Evolutionary conservation across 2,329 filamentous ascomycete genomes (phyloP).

Genomic region (Tolypocladium amazonense): DNA sequence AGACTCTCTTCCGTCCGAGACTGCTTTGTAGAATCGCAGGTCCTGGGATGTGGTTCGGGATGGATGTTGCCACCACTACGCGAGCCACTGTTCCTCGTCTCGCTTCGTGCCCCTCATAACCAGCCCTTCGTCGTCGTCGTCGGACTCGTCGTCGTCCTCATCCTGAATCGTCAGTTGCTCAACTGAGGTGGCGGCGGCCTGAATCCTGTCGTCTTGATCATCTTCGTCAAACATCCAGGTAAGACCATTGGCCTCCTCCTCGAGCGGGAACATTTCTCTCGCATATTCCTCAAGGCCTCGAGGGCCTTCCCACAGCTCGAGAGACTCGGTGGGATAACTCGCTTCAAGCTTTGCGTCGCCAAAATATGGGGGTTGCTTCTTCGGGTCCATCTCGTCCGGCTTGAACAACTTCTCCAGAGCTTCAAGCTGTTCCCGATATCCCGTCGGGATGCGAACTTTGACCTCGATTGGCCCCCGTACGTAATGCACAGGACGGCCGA

Average conservation of each 20-base stretch:
- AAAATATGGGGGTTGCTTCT: constrained; percentile 54
- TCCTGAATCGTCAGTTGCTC: constrained; percentile 30
- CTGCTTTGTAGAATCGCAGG: background rate
- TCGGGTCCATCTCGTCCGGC: constrained; percentile 36
- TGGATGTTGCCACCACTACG: constrained; percentile 19
- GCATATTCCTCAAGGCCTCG: constrained; percentile 91
- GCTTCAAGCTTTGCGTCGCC: constrained; percentile 45
- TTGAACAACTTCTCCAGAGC: constrained; percentile 51
- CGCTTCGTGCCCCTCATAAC: constrained; percentile 47
- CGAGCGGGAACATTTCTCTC: constrained; percentile 82
- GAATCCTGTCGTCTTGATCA: constrained; percentile 27
- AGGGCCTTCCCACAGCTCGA: constrained; percentile 84
- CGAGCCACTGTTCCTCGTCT: constrained; percentile 50
- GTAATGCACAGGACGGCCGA: constrained; percentile 71
- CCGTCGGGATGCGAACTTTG: constrained; percentile 73
- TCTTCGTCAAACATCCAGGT: constrained; percentile 74
- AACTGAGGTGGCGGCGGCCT: constrained; percentile 22
- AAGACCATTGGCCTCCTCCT: constrained; percentile 87
- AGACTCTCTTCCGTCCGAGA: background rate
- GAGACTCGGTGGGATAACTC: constrained; percentile 62
- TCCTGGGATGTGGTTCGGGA: background rate
- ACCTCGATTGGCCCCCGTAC: constrained; percentile 69
- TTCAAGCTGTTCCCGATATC: constrained; percentile 81
- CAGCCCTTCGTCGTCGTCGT: constrained; percentile 47
- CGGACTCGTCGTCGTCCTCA: constrained; percentile 29